Evolutionary conservation across 495 filamentous ascomycete species (phyloP), one percentile per base, ranked within the genome.

Genomic region (Bathelium albidoporum): DNA sequence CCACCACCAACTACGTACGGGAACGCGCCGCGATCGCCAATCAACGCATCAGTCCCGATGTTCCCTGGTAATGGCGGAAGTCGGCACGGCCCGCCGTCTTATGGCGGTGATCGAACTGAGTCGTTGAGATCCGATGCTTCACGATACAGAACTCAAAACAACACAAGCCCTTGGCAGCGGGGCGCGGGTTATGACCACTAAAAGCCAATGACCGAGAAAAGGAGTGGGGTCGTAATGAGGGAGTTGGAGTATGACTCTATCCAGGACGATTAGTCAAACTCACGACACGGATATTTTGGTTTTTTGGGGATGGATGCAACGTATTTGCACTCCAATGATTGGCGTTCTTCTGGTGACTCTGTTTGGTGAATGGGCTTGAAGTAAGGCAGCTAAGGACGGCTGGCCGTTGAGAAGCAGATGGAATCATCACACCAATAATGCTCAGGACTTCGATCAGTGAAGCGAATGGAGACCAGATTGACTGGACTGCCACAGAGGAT

Each of bases 151-250:
- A 68, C 75, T 60, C 78, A 83, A 70, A 83, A 84, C 69, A 83
- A 80, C 64, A 66, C 78, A 36, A 86, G 84, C 75, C 83, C 85
- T 22, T 87, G 85, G 85, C 83, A 87, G 72, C 72, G 85, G 65
- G 85, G 85, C 36, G 85, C 84, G 29, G 85, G 85, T 34, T 87
- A 86, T 66, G 83, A 87, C 62, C 81, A 84, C 68, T 85, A 67
- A 74, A 29, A 29, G 14, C 26, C 9, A 9, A 29, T 10, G 20
- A 55, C 16, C 7, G 49, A 0, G 26, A 24, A 16, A 55, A 55
- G 2, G 24, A 9, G 49, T 12, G n/a, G n/a, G n/a, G 49, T 55
- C 16, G 26, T 55, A 55, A 55, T 55, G 49, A 9, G n/a, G 24
- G 22, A 16, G 2, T 26, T 11, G 49, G 20, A 28, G 49, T 55